phyloP scores from a whole-genome alignment of 139 green algal genomes.

The Edaphochlamys debaryana region DNA sequence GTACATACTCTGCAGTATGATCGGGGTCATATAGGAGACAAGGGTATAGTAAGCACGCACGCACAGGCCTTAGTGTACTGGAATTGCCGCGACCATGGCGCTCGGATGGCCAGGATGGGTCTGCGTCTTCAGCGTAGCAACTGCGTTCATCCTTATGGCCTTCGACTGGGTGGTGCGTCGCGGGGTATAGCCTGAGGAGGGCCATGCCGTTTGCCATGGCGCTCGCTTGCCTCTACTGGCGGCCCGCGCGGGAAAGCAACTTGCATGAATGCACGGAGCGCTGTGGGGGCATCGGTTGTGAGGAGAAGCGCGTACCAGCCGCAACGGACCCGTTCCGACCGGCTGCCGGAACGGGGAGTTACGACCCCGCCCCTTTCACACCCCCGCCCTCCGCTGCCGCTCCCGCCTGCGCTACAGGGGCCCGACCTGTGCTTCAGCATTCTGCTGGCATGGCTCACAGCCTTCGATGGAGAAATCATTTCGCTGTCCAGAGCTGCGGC shows the following conservation, averaged over 20 bases:
- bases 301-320: too few relatives aligned
- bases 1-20: too few relatives aligned
- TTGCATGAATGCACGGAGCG: too few relatives aligned
- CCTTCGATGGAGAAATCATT: constrained; percentile 16
- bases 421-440: constrained; percentile 29
- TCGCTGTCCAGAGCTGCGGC: neutral
- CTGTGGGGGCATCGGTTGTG: too few relatives aligned
- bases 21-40: too few relatives aligned
- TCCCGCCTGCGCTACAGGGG: neutral
- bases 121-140: neutral
- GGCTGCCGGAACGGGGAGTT: neutral
- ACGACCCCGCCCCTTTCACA: neutral
- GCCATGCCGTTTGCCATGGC: neutral
- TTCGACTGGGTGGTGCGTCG: neutral
- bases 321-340: too few relatives aligned
- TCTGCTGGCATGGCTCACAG: constrained; percentile 5
- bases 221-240: neutral
- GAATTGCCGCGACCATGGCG: too few relatives aligned
- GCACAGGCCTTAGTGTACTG: too few relatives aligned
- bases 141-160: constrained; percentile 25
- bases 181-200: too few relatives aligned
- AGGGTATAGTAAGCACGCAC: too few relatives aligned
- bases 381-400: neutral
- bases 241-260: too few relatives aligned
- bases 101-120: constrained; percentile 22